phyloP scores from a whole-genome alignment of 2,329 filamentous ascomycete genomes.

The Penicillium sp. region DNA sequence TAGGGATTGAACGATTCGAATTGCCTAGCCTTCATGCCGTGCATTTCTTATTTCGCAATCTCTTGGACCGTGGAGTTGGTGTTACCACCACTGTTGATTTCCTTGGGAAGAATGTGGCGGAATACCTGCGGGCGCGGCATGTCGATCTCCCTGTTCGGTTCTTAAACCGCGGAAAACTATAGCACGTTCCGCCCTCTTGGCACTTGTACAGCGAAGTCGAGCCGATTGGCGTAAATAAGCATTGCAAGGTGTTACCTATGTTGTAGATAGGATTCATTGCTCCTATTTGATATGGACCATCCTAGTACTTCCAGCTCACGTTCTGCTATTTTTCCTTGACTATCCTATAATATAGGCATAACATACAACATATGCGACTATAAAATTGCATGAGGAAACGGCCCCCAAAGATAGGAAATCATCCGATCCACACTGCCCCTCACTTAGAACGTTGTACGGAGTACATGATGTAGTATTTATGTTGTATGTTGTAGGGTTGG shows the following conservation, averaged over 20 bases:
- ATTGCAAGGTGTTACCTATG: too few species aligned
- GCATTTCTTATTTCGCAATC: conserved; percentile 42
- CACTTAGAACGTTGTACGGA: not conserved
- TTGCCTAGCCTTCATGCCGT: conserved; percentile 44
- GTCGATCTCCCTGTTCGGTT: conserved; percentile 40
- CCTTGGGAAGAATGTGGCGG: conserved; percentile 43
- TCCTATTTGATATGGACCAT: too few species aligned
- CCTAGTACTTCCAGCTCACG: too few species aligned
- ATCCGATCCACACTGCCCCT: not conserved
- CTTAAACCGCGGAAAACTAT: conserved; percentile 31
- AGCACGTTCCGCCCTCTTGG: not conserved
- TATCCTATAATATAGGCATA: too few species aligned
- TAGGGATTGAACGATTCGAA: conserved; percentile 48
- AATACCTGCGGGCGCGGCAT: conserved; percentile 37
- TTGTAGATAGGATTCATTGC: too few species aligned
- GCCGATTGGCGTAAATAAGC: not conserved
- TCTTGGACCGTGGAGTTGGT: conserved; percentile 39
- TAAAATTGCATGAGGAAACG: too few species aligned
- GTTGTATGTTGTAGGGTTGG: too few species aligned
- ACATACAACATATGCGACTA: not conserved
- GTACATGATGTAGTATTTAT: too few species aligned
- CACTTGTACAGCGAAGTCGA: not conserved
- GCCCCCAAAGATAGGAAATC: not conserved
- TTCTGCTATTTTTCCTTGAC: too few species aligned
- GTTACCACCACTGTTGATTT: conserved; percentile 39